Conservation (phyloP, 1,284 basidiomycete genomes). For the Ceratobasidium sp. region DNA sequence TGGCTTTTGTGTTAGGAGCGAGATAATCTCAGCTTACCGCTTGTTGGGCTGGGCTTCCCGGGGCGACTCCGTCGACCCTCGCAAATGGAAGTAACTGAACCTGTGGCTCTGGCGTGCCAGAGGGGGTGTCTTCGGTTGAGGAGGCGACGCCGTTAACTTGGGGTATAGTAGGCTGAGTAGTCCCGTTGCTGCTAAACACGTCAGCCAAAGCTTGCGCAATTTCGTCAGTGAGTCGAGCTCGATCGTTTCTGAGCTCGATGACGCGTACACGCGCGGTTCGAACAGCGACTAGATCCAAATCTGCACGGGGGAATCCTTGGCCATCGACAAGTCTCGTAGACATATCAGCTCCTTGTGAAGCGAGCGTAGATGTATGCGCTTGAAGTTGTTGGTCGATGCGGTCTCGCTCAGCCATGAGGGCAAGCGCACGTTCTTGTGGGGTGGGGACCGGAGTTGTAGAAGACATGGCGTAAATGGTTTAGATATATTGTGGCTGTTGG, state of each 20-base stretch:
- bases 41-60: constrained; percentile 80
- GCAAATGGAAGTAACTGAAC: constrained; percentile 65
- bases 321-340: constrained; percentile 79
- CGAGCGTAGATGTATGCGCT: constrained; percentile 71
- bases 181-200: constrained; percentile 64
- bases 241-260: constrained; percentile 84
- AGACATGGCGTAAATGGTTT: background rate
- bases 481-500: background rate
- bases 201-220: constrained; percentile 76
- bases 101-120: constrained; percentile 36
- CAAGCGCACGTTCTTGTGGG: constrained; percentile 64
- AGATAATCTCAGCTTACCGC: constrained; percentile 68
- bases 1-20: constrained; percentile 27
- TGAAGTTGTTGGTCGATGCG: constrained; percentile 74
- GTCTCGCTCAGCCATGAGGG: constrained; percentile 73
- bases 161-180: constrained; percentile 55
- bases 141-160: constrained; percentile 32
- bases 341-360: constrained; percentile 61
- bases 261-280: constrained; percentile 79
- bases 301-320: constrained; percentile 87
- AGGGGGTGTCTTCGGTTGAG: constrained; percentile 28
- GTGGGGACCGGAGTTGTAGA: constrained; percentile 9
- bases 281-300: constrained; percentile 86
- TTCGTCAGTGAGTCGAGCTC: constrained; percentile 72
- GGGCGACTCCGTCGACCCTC: constrained; percentile 81